Conservation (phyloP, 208 protist species). For the Porcisia deanei region DNA sequence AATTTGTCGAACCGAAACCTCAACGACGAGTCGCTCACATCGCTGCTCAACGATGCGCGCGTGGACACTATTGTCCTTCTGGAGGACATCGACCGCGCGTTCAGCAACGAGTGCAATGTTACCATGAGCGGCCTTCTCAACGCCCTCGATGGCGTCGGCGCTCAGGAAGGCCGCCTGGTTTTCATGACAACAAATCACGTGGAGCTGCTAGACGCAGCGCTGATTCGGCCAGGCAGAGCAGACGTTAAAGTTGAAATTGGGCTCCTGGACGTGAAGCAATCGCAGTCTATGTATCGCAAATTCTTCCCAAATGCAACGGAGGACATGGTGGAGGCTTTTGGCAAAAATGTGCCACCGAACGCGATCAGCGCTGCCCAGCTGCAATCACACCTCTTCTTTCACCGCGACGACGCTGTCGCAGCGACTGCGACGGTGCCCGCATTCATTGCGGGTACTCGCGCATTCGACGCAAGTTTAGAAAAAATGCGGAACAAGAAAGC, state of each 20-base stretch:
- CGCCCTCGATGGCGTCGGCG: slow-evolving; percentile 94
- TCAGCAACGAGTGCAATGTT: slow-evolving; percentile 84
- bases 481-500: slow-evolving; percentile 46
- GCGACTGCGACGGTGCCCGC: slow-evolving; percentile 46
- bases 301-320: slow-evolving; percentile 77
- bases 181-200: slow-evolving; percentile 98
- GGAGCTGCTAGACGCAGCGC: slow-evolving; percentile 91
- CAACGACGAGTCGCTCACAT: slow-evolving; percentile 86
- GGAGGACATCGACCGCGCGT: slow-evolving; percentile 96
- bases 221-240: slow-evolving; percentile 94
- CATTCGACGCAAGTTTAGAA: slow-evolving; percentile 60
- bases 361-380: slow-evolving; percentile 87
- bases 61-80: slow-evolving; percentile 91
- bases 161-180: slow-evolving; percentile 94
- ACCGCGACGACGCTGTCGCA: slow-evolving; percentile 68
- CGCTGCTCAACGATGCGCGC: slow-evolving; percentile 87
- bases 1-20: slow-evolving; percentile 87
- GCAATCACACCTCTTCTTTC: slow-evolving; percentile 94
- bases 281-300: slow-evolving; percentile 78
- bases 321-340: slow-evolving; percentile 42
- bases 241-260: slow-evolving; percentile 93
- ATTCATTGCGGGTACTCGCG: slow-evolving; percentile 44
- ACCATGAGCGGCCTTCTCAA: slow-evolving; percentile 96
- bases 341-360: slow-evolving; percentile 36
- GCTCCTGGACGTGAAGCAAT: slow-evolving; percentile 64